Evolutionary conservation across 768 basidiomycete species (phyloP).

Genomic region (Phylloporus sp.): DNA sequence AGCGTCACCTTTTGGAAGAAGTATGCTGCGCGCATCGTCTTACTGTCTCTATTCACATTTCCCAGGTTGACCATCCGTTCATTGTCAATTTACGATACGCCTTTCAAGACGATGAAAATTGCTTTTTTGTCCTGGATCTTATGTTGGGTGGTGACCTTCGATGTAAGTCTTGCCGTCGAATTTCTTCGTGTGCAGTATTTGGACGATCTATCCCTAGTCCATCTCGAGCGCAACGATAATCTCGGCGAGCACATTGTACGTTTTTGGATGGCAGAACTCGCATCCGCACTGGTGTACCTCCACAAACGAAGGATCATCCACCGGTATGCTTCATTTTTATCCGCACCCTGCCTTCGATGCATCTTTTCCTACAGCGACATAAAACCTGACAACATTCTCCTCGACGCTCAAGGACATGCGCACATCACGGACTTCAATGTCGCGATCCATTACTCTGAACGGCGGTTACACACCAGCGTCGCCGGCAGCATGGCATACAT

Average conservation of each 20-base stretch:
- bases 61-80: slow-evolving; percentile 82
- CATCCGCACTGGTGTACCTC: slow-evolving; percentile 80
- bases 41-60: slow-evolving; percentile 9
- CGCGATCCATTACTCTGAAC: slow-evolving; percentile 93
- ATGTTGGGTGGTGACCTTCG: slow-evolving; percentile 95
- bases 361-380: slow-evolving; percentile 58
- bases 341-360: slow-evolving; percentile 4
- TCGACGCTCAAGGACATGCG: slow-evolving; percentile 91
- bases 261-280: slow-evolving; percentile 89
- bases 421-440: slow-evolving; percentile 99
- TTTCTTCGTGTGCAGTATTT: background rate
- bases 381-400: slow-evolving; percentile 95
- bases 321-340: slow-evolving; percentile 49
- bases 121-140: slow-evolving; percentile 95
- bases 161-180: slow-evolving; percentile 47
- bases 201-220: slow-evolving; percentile 47
- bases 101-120: slow-evolving; percentile 96
- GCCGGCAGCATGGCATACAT: slow-evolving; percentile 99
- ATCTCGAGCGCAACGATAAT: slow-evolving; percentile 65
- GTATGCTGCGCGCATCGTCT: slow-evolving; percentile 35
- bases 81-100: slow-evolving; percentile 90
- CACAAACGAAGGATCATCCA: slow-evolving; percentile 92
- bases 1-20: slow-evolving; percentile 89
- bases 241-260: slow-evolving; percentile 69
- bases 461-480: slow-evolving; percentile 83